Base-by-base conservation (phyloP, 2,329 filamentous ascomycete genomes). In the Rugonectria rugulosa region DNA sequence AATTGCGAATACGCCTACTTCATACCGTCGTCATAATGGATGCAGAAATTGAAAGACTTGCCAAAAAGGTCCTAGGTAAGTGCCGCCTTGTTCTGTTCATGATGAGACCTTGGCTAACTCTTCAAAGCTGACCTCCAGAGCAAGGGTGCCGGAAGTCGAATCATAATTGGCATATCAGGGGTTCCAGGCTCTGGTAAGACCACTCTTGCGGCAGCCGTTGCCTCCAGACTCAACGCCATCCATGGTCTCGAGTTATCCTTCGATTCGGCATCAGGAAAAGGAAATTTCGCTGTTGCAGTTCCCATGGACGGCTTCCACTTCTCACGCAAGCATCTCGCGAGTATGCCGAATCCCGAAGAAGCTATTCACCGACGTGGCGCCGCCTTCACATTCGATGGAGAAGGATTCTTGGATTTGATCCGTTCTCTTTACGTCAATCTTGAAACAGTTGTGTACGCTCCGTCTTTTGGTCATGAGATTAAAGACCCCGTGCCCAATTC, bases 361-460 rank as follows among this genome's bases (percentile, higher is more conserved):
- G 31, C 49, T 6, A 53, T 53, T 7, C 40, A 53, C 26, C 26
- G 49, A 19, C 49, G 40, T 4, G 49, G 49, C 2, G 49, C 49
- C 6, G 49, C 49, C 11, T 53, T 53, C 15, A 53, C 49, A 6
- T 53, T 53, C 17, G 45, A 48, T 15, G 34, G 21, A 2, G 23
- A 48, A 14, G 45, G 45, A 6, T 48, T 48, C 5, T 19, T 29
- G 6, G 8, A 10, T 14, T 14, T 48, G 11, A 38, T 48, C 9
- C 15, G 34, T 6, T 14, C n/a, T 8, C 34, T 48, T 8, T 34
- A 20, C 11, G 19, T 8, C 5, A 21, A 21, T 6, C 20, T 21
- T 7, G 5, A 5, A 23, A 38, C n/a, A 11, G 40, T 19, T 9
- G 21, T 40, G 2, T 38, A 38, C 12, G 45, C 45, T 1, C 45